These are phyloP conservation scores for Trametes maxima DNA, from an alignment of 768 basidiomycete genomes.

Conservation along the genomic window DNA sequence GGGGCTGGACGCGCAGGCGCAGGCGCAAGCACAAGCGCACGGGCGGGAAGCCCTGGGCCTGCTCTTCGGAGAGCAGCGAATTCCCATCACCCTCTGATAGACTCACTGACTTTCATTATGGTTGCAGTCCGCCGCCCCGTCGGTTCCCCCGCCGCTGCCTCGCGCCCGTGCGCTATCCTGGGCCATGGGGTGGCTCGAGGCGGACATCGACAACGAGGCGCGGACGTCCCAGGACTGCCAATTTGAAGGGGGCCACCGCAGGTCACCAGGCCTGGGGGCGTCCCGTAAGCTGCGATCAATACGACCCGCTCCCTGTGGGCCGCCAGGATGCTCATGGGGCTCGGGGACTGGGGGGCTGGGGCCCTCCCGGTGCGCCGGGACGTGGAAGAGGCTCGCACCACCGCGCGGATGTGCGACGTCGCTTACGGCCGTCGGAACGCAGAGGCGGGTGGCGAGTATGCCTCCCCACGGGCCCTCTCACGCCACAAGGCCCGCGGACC, in stretches of 20 bases:
- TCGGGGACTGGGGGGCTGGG: not conserved
- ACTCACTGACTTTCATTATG: slow-evolving; percentile 11
- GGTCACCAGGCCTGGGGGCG: not conserved
- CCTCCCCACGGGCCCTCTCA: slow-evolving; percentile 12
- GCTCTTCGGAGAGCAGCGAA: not conserved
- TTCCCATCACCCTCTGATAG: slow-evolving; percentile 14
- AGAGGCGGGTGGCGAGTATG: slow-evolving; percentile 16
- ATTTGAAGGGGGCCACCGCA: not conserved
- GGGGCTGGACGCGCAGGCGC: not conserved
- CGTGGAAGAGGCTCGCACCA: slow-evolving; percentile 3
- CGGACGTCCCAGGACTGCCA: too few species aligned
- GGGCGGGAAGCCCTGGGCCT: not conserved
- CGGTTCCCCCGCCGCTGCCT: not conserved
- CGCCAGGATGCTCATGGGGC: not conserved
- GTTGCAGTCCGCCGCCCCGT: not conserved
- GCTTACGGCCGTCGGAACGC: not conserved
- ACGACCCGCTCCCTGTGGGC: not conserved
- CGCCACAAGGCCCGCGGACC: slow-evolving; percentile 20
- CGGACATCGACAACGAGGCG: too few species aligned
- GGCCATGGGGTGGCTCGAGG: too few species aligned
- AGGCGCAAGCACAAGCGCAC: not conserved
- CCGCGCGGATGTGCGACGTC: not conserved
- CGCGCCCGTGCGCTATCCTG: too few species aligned
- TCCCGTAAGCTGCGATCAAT: slow-evolving; percentile 1
- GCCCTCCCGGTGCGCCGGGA: not conserved